Evolutionary conservation across 208 protist genomes (phyloP), one percentile per base, ranked within the genome.

Genomic region (Zelonia costaricensis): DNA sequence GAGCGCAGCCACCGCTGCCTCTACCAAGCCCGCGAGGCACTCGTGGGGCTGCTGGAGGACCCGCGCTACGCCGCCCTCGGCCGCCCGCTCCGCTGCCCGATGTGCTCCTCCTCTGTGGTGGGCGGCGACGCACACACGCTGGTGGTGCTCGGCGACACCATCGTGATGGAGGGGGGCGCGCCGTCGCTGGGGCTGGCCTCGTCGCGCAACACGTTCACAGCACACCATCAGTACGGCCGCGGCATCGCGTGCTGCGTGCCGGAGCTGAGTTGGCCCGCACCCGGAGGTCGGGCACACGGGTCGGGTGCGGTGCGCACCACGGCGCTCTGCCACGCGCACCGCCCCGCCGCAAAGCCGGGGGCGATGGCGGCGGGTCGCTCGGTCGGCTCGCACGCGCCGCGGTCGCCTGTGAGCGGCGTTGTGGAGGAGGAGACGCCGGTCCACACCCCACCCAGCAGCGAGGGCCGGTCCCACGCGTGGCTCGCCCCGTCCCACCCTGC

Each of bases 131-230:
- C 60, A 16, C 36, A 12, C 25, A 85, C 75, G 25, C 31, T 71
- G 16, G 62, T 89, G 49, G 70, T 89, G 45, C 76, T 89, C 16
- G 62, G 71, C 47, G 68, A 89, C 49, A 74, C 76, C 0, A 78
- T 86, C 28, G 55, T 89, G 39, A 82, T 89, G 73, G 82, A 86
- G 48, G 82, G 82, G 35, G 82, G 82, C 6, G 73, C 73, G 27
- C 78, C 79, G 22, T 83, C 82, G 27, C 72, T 89, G 16, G 48
- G 74, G 15, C 52, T 85, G 30, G 47, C 74, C n/a, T 22, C 20
- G 3, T 23, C 44, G 33, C 70, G 62, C 39, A 22, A 54, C 39
- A 74, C 79, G 16, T 81, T 80, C 56, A 64, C 54, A 3, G 70
- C 72, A 8, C 79, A 86, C 65, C 68, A 80, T 33, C 72, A 83